Conservation (phyloP, 768 basidiomycete genomes). For the Pleurotus sapidus region DNA sequence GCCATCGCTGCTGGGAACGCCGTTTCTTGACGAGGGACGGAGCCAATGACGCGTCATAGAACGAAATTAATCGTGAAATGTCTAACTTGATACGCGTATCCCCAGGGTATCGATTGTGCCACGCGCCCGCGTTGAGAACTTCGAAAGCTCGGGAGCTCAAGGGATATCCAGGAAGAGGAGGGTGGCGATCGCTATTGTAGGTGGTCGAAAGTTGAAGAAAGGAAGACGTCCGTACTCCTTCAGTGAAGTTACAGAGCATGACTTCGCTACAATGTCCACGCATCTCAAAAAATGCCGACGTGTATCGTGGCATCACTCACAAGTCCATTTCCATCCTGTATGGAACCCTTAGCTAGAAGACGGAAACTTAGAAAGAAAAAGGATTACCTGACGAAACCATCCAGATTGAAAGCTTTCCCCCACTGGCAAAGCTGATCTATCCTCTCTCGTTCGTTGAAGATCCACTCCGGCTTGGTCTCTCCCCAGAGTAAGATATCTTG, state of each 20-base stretch:
- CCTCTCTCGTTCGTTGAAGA: constrained; percentile 29
- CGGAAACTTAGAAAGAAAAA: not conserved
- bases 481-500: constrained; percentile 36
- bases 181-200: not conserved
- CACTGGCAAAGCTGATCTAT: constrained; percentile 39
- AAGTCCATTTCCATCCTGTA: constrained; percentile 21
- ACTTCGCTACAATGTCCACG: constrained; percentile 24
- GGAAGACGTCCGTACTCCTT: constrained; percentile 12
- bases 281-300: not conserved
- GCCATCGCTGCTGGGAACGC: constrained; percentile 15
- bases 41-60: constrained; percentile 28
- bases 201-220: not conserved
- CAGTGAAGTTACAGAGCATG: constrained; percentile 30
- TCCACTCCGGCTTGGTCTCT: constrained; percentile 10
- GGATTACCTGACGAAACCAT: constrained; percentile 42
- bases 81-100: constrained; percentile 32
- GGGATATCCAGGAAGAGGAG: not conserved
- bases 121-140: constrained; percentile 22
- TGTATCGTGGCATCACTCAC: constrained; percentile 13
- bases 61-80: constrained; percentile 28
- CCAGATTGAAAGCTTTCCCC: constrained; percentile 36
- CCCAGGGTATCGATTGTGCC: constrained; percentile 31
- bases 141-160: constrained; percentile 6
- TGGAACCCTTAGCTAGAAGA: not conserved
- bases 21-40: constrained; percentile 22